A percentile compares a stretch with the other conserved stretches of the same genome.
These are phyloP conservation scores for Yamadazyma sp. DNA, from an alignment of 805 yeast species.

Conservation along the genomic window DNA sequence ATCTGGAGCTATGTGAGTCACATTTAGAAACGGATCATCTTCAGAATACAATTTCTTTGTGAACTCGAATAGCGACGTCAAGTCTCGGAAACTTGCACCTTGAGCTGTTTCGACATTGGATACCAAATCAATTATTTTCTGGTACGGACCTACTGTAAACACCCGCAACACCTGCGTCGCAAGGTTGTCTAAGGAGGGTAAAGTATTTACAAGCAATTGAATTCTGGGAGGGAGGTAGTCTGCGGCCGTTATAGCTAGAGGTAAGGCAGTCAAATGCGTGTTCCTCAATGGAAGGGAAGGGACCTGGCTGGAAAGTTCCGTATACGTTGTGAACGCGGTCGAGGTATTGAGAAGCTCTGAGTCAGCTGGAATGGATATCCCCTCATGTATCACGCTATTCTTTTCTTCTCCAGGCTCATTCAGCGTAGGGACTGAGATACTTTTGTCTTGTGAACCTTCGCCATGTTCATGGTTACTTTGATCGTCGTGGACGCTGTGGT, in stretches of 20 bases:
- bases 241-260: slow-evolving; percentile 57
- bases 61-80: slow-evolving; percentile 76
- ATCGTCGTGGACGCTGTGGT: neutral
- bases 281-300: slow-evolving; percentile 32
- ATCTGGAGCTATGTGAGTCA: slow-evolving; percentile 69
- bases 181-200: slow-evolving; percentile 78
- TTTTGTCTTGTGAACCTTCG: neutral
- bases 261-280: slow-evolving; percentile 61
- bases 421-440: neutral
- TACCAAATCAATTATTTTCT: slow-evolving; percentile 69
- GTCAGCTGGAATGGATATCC: slow-evolving; percentile 35
- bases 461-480: neutral
- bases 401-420: neutral
- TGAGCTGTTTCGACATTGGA: slow-evolving; percentile 63
- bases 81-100: slow-evolving; percentile 63
- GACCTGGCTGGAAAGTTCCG: slow-evolving; percentile 38
- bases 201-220: slow-evolving; percentile 62
- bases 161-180: slow-evolving; percentile 77
- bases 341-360: slow-evolving; percentile 42
- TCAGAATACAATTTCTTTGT: slow-evolving; percentile 68
- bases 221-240: slow-evolving; percentile 57
- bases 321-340: slow-evolving; percentile 42
- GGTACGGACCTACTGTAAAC: slow-evolving; percentile 72
- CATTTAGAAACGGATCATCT: slow-evolving; percentile 69
- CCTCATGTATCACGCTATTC: slow-evolving; percentile 21